phyloP scores from a whole-genome alignment of 805 yeast species.

The Sungouiozyma ichnusensis region DNA sequence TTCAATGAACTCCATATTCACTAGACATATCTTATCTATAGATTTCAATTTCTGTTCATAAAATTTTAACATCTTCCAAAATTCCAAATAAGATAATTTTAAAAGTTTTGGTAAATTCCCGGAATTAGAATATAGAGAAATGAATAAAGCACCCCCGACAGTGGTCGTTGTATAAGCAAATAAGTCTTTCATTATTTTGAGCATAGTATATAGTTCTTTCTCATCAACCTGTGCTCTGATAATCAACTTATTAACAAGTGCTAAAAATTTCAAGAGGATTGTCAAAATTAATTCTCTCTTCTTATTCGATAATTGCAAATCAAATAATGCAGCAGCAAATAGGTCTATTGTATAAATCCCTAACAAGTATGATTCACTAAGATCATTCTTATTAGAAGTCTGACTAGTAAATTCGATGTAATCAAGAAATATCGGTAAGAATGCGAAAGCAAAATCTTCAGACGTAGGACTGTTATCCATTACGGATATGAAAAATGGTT shows the following conservation, averaged over 20 bases:
- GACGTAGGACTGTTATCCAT: slow-evolving; percentile 28
- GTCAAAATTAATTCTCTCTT: slow-evolving; percentile 28
- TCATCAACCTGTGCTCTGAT: slow-evolving; percentile 16
- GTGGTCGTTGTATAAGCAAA: slow-evolving; percentile 28
- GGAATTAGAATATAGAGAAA: slow-evolving; percentile 36
- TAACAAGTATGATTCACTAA: slow-evolving; percentile 8
- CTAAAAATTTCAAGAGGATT: slow-evolving; percentile 30
- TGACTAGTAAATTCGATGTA: slow-evolving; percentile 14
- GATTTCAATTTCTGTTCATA: slow-evolving; percentile 19
- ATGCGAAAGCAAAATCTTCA: slow-evolving; percentile 26
- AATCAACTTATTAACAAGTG: slow-evolving; percentile 23
- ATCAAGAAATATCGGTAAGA: slow-evolving; percentile 20
- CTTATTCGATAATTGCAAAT: slow-evolving; percentile 18
- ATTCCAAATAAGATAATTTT: slow-evolving; percentile 6
- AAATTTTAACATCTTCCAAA: slow-evolving; percentile 7
- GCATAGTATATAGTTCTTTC: slow-evolving; percentile 14
- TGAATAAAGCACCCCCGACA: slow-evolving; percentile 39
- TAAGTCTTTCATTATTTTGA: slow-evolving; percentile 13
- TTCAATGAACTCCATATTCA: slow-evolving; percentile 30
- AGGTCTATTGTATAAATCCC: slow-evolving; percentile 28
- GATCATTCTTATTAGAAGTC: slow-evolving; percentile 6
- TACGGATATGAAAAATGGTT: slow-evolving; percentile 31
- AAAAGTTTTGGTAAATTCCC: slow-evolving; percentile 9
- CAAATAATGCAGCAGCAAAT: slow-evolving; percentile 27
- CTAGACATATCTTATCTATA: slow-evolving; percentile 11